phyloP scores from a whole-genome alignment of 2,329 filamentous ascomycete genomes.

The Sporothrix variecibatus region DNA sequence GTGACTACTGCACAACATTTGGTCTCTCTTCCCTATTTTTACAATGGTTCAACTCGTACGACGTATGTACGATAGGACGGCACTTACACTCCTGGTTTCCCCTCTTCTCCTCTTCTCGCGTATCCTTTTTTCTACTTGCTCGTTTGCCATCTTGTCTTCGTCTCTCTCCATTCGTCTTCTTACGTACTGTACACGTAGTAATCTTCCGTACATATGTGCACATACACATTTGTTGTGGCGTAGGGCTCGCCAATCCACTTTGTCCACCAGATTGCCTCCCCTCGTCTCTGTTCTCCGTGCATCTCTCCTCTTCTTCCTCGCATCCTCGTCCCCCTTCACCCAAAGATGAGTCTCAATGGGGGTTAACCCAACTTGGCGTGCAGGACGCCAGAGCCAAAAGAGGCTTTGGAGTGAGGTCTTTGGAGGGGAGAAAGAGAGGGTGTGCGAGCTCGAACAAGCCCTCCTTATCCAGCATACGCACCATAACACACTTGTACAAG shows the following conservation, averaged over 20 bases:
- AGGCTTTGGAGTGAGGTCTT: background rate
- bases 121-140: background rate
- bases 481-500: background rate
- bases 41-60: background rate
- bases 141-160: background rate
- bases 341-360: background rate
- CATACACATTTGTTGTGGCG: background rate
- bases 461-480: background rate
- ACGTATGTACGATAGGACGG: background rate
- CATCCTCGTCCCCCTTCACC: background rate
- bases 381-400: conserved; percentile 1
- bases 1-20: background rate
- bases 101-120: background rate
- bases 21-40: background rate
- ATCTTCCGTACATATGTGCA: background rate
- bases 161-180: background rate
- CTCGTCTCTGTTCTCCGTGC: background rate
- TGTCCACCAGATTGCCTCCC: background rate
- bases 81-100: background rate
- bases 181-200: background rate
- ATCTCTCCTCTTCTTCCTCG: background rate
- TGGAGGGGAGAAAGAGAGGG: background rate
- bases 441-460: background rate
- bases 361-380: conserved; percentile 1
- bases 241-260: background rate